Evolutionary conservation across 2,329 filamentous ascomycete species (phyloP), one percentile per base, ranked within the genome.

Genomic region (Akanthomyces lecanii): DNA sequence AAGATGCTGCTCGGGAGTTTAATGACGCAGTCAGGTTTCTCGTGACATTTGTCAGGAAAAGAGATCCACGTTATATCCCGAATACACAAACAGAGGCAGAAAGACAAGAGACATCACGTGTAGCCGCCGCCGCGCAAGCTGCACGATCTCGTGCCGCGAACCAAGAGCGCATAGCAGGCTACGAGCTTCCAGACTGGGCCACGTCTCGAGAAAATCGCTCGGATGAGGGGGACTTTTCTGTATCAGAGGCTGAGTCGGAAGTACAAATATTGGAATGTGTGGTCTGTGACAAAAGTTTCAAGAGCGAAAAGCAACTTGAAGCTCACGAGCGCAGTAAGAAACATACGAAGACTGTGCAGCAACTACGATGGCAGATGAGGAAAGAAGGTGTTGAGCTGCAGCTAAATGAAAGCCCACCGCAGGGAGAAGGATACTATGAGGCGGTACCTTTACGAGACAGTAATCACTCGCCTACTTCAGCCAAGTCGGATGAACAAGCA

Each of bases 261-360:
- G 73, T 82, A 4, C 83, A 89, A 67, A 78, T 86, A 36, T 84
- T 91, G 60, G 88, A 88, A 69, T 98, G 95, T 72, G 84, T 89
- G 3, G 84, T 87, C 5, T 98, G 95, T 75, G 84, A 86, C 67
- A 91, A 90, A 67, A 82, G 77, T 0, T 99, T 98, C 77, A 85
- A 97, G 76, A 98, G 93, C 70, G 90, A 96, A 72, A 92, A 92
- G 67, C 94, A 98, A 71, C 92, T 90, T 65, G 88, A 96, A 70
- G 89, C 90, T 3, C 95, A 99, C 70, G 93, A 97, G 77, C 92
- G 89, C 77, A 98, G 94, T 80, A 99, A 97, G 75, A 99, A 98
- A 76, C 95, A 99, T 71, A 76, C 88, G 65, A 98, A 97, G 73
- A 89, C 92, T 2, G 83, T 97, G 7, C 88, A 93, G 67, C 85